Percentiles rank a stretch among this genome's conserved stretches.
These are phyloP conservation scores for Trebouxia sp. DNA, from an alignment of 139 green algal genomes.

Conservation along the genomic window DNA sequence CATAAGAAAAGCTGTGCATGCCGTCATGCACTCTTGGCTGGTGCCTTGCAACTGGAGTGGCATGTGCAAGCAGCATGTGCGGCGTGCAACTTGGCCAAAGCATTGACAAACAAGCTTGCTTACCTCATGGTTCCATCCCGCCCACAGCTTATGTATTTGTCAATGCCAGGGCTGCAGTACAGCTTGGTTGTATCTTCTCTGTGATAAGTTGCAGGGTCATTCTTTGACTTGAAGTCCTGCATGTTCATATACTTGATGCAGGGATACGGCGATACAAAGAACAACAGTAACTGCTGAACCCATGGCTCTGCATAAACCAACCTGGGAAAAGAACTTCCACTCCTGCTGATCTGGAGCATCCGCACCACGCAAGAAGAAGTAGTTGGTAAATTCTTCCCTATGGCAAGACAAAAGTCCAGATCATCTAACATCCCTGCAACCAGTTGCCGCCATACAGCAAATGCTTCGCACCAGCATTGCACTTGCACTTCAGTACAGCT, in stretches of 20 bases:
- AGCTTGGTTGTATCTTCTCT: slow-evolving; percentile 58
- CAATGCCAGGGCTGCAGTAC: slow-evolving; percentile 52
- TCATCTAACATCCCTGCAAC: slow-evolving; percentile 27
- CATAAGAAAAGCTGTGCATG: no score
- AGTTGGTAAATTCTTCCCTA: slow-evolving; percentile 89
- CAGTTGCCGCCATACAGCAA: neutral
- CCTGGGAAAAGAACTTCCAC: slow-evolving; percentile 73
- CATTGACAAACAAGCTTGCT: no score
- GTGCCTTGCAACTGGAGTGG: no score
- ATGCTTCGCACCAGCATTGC: no score
- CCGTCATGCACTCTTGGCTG: no score
- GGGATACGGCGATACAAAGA: neutral
- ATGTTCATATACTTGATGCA: neutral
- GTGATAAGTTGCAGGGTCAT: slow-evolving; percentile 44
- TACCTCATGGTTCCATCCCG: slow-evolving; percentile 65
- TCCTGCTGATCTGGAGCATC: slow-evolving; percentile 51
- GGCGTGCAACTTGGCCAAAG: no score
- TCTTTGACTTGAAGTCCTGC: slow-evolving; percentile 51
- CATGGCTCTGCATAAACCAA: neutral
- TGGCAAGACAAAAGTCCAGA: neutral
- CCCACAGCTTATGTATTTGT: slow-evolving; percentile 78
- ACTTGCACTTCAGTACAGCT: no score
- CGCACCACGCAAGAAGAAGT: slow-evolving; percentile 76
- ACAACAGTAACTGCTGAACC: neutral
- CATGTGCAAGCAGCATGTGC: no score